These are phyloP conservation scores for Leptographium galeiforme DNA, from an alignment of 2,329 filamentous ascomycete species.

Conservation along the genomic window DNA sequence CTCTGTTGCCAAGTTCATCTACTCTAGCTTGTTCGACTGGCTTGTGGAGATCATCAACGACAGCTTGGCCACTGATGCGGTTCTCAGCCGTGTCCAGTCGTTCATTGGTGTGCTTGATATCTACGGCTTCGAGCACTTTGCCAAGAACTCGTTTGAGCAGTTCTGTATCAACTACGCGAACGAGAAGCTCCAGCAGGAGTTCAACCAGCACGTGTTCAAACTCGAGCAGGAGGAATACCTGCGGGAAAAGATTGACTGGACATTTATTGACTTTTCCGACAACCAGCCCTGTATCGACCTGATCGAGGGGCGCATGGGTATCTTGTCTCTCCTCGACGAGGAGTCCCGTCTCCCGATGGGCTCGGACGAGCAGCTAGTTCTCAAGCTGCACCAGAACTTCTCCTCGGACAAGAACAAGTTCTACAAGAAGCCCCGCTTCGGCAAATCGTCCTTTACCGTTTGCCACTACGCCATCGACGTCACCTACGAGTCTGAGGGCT, in stretches of 20 bases:
- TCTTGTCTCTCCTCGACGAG: constrained; percentile 85
- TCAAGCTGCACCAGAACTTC: constrained; percentile 90
- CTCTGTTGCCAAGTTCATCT: constrained; percentile 97
- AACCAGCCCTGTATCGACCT: constrained; percentile 98
- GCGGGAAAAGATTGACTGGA: constrained; percentile 95
- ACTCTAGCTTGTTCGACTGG: constrained; percentile 98
- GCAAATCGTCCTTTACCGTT: constrained; percentile 93
- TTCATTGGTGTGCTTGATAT: constrained; percentile 99
- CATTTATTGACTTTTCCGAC: constrained; percentile 97
- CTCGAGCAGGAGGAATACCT: constrained; percentile 97
- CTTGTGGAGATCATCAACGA: constrained; percentile 93
- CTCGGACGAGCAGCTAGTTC: constrained; percentile 92
- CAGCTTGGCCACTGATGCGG: constrained; percentile 78
- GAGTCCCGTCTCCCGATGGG: constrained; percentile 96
- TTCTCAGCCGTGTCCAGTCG: constrained; percentile 65
- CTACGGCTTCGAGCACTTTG: constrained; percentile 97
- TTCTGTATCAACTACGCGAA: constrained; percentile 99
- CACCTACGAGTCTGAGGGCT: constrained; percentile 96
- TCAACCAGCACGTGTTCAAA: constrained; percentile 99
- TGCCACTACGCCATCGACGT: constrained; percentile 98
- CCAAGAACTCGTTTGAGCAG: constrained; percentile 98
- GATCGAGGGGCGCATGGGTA: constrained; percentile 92
- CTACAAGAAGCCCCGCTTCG: constrained; percentile 97
- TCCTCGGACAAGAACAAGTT: constrained; percentile 83
- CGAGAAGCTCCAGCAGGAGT: constrained; percentile 97